Evolutionary conservation across 345 rosid genomes (phyloP), one percentile per base, ranked within the genome.

Genomic region (Murraya koenigii): DNA sequence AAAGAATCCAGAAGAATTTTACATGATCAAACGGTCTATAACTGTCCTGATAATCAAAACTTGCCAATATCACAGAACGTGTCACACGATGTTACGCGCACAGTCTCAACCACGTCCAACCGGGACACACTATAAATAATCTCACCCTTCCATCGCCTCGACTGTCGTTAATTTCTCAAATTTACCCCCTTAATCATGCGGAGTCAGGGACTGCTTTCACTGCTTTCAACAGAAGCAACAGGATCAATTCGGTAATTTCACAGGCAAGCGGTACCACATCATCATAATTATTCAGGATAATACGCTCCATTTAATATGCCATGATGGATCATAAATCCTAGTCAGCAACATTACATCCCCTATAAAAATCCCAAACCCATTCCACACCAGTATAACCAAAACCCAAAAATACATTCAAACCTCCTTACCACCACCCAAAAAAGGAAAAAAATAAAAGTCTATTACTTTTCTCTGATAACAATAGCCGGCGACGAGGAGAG

Each of bases 301-400:
- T n/a, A 17, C 8, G 2, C 7, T 66, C 74, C 82, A 68, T 5
- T 64, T 70, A 19, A 13, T 68, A 73, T 15, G 49, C 47, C 8
- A 71, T 41, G 66, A 78, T 73, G 82, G 55, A 7, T 30, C 14
- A 22, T 19, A 35, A 61, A 71, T 77, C 85, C 85, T 10, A 73
- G 84, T 91, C 90, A 87, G 83, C 86, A 74, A n/a, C 33, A 6
- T 76, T 38, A 14, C 39, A 69, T 28, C 69, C 72, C 81, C 81
- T 88, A 87, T 86, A 90, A 82, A 86, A 85, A 69, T 5, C 77
- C 71, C 71, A 8, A 2, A n/a, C 60, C 84, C 82, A 77, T 56
- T 74, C 66, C 56, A 55, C 15, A 1, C 77, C 79, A 76, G 35
- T 2, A 63, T 52, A 65, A 68, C 76, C 63, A 79, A 72, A 58